These are phyloP conservation scores for Akanthomyces uredinophilus DNA, from an alignment of 2,329 filamentous ascomycete species.

Conservation along the genomic window DNA sequence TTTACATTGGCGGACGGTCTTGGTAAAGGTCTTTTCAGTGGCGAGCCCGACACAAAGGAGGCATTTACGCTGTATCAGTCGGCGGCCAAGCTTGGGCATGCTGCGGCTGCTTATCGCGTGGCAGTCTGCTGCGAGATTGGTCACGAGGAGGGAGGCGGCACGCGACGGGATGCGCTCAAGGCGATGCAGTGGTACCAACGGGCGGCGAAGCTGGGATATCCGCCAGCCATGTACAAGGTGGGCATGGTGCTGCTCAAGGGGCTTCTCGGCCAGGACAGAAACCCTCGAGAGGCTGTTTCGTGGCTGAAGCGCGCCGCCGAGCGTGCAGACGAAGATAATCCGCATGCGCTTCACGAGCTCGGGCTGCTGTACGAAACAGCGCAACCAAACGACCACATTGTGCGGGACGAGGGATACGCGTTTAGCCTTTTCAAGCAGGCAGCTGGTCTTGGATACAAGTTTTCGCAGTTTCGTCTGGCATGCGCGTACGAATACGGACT, in stretches of 20 bases:
- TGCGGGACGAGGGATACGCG: constrained; percentile 78
- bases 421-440: constrained; percentile 78
- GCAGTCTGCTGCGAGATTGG: constrained; percentile 97
- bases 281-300: constrained; percentile 77
- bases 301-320: constrained; percentile 95
- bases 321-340: constrained; percentile 80
- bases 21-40: constrained; percentile 72
- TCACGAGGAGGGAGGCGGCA: constrained; percentile 88
- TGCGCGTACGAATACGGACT: constrained; percentile 85
- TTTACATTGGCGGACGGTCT: constrained; percentile 90
- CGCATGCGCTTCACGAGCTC: constrained; percentile 90
- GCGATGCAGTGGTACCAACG: constrained; percentile 98
- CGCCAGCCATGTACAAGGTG: constrained; percentile 96
- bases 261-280: constrained; percentile 78
- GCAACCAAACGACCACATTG: constrained; percentile 63
- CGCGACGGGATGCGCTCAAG: constrained; percentile 83
- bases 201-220: constrained; percentile 82
- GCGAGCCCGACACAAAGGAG: constrained; percentile 81
- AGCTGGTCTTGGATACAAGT: constrained; percentile 87
- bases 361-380: constrained; percentile 61
- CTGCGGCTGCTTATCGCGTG: constrained; percentile 84
- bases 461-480: constrained; percentile 85
- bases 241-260: constrained; percentile 95
- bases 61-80: constrained; percentile 92
- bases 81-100: constrained; percentile 82